Percentiles rank a stretch among this genome's conserved stretches.
These are phyloP conservation scores for Kodamaea ohmeri DNA, from an alignment of 1,139 yeast genomes.

Conservation along the genomic window DNA sequence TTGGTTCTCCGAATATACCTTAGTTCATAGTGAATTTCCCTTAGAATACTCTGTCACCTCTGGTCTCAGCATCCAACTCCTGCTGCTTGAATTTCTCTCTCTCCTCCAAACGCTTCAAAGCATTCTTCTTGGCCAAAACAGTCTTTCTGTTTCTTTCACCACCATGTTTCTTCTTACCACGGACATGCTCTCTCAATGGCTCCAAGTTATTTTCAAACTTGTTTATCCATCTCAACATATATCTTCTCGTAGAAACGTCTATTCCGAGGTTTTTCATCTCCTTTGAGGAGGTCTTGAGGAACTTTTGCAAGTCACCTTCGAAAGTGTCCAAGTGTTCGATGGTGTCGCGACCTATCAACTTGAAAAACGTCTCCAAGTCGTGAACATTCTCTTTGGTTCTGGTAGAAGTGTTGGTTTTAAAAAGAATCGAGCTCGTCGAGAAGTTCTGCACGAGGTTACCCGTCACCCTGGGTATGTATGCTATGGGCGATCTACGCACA, in stretches of 20 bases:
- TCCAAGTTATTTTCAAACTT: conserved; percentile 56
- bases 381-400: conserved; percentile 57
- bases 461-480: conserved; percentile 3
- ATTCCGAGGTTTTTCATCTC: conserved; percentile 77
- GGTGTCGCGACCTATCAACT: conserved; percentile 71
- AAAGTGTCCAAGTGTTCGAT: conserved; percentile 67
- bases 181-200: conserved; percentile 55
- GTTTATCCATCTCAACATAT: conserved; percentile 52
- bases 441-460: conserved; percentile 8
- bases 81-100: conserved; percentile 29
- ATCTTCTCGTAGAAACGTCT: conserved; percentile 68
- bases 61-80: conserved; percentile 21
- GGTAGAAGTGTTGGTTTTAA: conserved; percentile 38
- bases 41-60: conserved; percentile 23
- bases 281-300: conserved; percentile 55
- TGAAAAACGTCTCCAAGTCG: conserved; percentile 70
- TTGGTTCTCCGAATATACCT: too few species aligned
- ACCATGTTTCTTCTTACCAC: conserved; percentile 78
- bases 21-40: too few species aligned
- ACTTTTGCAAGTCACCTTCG: conserved; percentile 68
- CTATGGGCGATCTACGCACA: conserved; percentile 1
- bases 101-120: conserved; percentile 52
- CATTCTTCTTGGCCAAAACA: conserved; percentile 64
- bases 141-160: conserved; percentile 83
- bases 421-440: conserved; percentile 20